These are phyloP conservation scores for Leucocoprinus sp. DNA, from an alignment of 768 basidiomycete genomes.

Conservation along the genomic window DNA sequence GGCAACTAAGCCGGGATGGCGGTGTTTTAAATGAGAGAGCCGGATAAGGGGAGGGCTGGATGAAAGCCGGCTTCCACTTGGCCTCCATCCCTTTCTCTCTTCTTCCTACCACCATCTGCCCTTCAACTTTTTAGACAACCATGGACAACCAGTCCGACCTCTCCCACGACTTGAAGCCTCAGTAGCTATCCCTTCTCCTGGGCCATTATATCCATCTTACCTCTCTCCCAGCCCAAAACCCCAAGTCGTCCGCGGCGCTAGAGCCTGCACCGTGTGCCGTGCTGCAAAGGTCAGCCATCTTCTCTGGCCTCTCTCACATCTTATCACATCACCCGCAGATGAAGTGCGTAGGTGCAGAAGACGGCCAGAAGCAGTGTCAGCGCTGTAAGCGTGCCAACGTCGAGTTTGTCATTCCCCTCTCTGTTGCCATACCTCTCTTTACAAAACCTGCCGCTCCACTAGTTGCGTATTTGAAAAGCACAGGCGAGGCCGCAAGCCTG, in stretches of 20 bases:
- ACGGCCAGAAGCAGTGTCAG: slow-evolving; percentile 73
- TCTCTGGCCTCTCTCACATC: slow-evolving; percentile 14
- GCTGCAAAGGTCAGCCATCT: slow-evolving; percentile 57
- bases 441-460: slow-evolving; percentile 14
- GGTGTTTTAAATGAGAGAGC: slow-evolving; percentile 13
- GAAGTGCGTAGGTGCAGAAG: slow-evolving; percentile 88
- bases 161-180: slow-evolving; percentile 25
- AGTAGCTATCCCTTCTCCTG: slow-evolving; percentile 19
- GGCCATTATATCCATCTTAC: slow-evolving; percentile 6
- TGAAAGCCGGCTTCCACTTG: slow-evolving; percentile 11
- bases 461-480: slow-evolving; percentile 88
- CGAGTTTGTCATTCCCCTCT: slow-evolving; percentile 40
- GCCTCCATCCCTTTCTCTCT: slow-evolving; percentile 9
- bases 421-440: slow-evolving; percentile 6
- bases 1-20: slow-evolving; percentile 18
- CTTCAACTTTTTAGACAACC: too few species aligned
- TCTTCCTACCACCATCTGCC: slow-evolving; percentile 9
- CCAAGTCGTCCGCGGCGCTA: slow-evolving; percentile 44
- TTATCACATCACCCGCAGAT: slow-evolving; percentile 45
- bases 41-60: slow-evolving; percentile 17
- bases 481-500: slow-evolving; percentile 80
- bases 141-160: slow-evolving; percentile 33
- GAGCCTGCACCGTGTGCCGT: slow-evolving; percentile 80
- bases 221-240: slow-evolving; percentile 29
- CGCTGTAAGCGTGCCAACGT: slow-evolving; percentile 76